Evolutionary conservation across 768 basidiomycete genomes (phyloP).

Genomic region (Strobilomyces confusus): DNA sequence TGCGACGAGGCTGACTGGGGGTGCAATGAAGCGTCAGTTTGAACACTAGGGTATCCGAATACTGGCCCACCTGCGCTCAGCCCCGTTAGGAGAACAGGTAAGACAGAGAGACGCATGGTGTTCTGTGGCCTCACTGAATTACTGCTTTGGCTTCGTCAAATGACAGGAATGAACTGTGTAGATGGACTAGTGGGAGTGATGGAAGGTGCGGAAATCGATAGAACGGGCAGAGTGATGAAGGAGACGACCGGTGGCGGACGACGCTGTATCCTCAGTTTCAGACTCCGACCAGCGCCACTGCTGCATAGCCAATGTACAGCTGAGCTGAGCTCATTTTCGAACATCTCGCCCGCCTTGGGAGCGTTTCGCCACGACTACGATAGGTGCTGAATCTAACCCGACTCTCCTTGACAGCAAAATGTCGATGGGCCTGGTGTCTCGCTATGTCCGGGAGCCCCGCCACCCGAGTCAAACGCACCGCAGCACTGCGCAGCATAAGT

Average conservation of each 20-base stretch:
- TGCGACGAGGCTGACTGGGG: conserved; percentile 34
- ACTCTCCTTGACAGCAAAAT: too few relatives aligned
- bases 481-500: not conserved
- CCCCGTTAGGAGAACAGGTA: conserved; percentile 37
- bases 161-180: not conserved
- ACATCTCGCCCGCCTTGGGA: not conserved
- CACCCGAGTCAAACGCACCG: not conserved
- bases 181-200: not conserved
- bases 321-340: too few relatives aligned
- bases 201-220: not conserved
- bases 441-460: too few relatives aligned
- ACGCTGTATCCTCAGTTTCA: conserved; percentile 14
- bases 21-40: not conserved
- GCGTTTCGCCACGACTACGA: conserved; percentile 4
- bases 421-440: too few relatives aligned
- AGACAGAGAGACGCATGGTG: conserved; percentile 36
- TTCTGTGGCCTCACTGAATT: not conserved
- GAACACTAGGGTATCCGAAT: not conserved
- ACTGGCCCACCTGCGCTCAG: conserved; percentile 30
- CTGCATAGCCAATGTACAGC: not conserved
- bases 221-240: not conserved
- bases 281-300: conserved; percentile 18
- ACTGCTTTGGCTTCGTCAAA: not conserved
- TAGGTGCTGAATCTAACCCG: not conserved
- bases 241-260: not conserved